Evolutionary conservation across 139 green algal species (phyloP).

Genomic region (Auxenochlorella protothecoides): DNA sequence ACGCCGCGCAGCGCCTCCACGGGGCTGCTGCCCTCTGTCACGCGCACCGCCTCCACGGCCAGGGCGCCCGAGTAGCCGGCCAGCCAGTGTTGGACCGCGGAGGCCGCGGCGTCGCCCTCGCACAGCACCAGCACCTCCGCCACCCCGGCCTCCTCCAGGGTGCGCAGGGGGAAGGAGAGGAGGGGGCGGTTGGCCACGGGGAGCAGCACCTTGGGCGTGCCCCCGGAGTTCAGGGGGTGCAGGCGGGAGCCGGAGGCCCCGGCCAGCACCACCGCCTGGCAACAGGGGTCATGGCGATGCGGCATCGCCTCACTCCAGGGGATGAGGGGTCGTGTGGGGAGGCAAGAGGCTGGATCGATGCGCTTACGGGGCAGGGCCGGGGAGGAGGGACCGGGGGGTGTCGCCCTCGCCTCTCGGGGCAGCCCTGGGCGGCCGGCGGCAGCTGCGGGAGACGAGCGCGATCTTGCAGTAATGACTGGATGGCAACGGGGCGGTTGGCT

Average conservation of each 20-base stretch:
- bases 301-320: too few relatives aligned
- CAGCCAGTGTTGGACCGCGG: constrained; percentile 39
- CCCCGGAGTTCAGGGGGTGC: constrained; percentile 44
- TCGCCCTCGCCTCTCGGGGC: too few relatives aligned
- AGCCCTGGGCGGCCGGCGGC: too few relatives aligned
- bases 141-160: constrained; percentile 51
- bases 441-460: not conserved
- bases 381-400: too few relatives aligned
- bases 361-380: too few relatives aligned
- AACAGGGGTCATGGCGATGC: too few relatives aligned
- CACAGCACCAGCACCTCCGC: constrained; percentile 60
- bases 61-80: constrained; percentile 19
- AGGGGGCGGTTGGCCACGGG: constrained; percentile 61
- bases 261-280: constrained; percentile 53
- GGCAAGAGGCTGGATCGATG: too few relatives aligned
- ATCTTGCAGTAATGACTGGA: too few relatives aligned
- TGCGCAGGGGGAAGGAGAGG: constrained; percentile 57
- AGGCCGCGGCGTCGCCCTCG: constrained; percentile 34
- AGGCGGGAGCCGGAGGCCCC: constrained; percentile 42
- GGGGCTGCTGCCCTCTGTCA: constrained; percentile 51
- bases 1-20: constrained; percentile 50
- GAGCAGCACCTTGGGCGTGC: constrained; percentile 56
- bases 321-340: too few relatives aligned
- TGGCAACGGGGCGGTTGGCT: too few relatives aligned
- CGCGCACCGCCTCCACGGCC: constrained; percentile 26